Evolutionary conservation across 257 asterid genomes (phyloP).

Genomic region (Nicotiana knightiana): DNA sequence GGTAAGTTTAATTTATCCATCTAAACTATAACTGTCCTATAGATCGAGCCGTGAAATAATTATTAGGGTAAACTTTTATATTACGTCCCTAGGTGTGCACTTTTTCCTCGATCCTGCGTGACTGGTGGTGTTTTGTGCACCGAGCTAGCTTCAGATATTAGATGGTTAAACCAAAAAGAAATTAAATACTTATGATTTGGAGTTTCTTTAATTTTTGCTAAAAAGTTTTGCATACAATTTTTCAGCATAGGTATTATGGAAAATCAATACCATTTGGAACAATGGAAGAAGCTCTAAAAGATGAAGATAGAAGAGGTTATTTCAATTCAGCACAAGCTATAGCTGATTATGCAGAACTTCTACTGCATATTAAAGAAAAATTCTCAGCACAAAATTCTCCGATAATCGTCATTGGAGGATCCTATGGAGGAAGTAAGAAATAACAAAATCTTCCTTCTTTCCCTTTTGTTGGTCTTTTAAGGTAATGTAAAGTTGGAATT

Average conservation of each 20-base stretch:
- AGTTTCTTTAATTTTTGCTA: not conserved
- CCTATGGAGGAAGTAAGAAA: constrained; percentile 76
- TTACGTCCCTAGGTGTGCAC: too few species aligned
- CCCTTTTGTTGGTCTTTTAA: not conserved
- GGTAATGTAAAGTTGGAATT: not conserved
- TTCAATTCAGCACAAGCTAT: constrained; percentile 77
- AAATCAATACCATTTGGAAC: constrained; percentile 53
- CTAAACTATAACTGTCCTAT: too few species aligned
- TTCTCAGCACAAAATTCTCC: constrained; percentile 53
- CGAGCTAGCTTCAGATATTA: too few species aligned
- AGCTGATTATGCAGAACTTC: constrained; percentile 70
- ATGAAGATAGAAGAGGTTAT: constrained; percentile 48
- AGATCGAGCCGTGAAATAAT: too few species aligned
- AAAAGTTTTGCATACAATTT: not conserved
- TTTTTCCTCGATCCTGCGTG: too few species aligned
- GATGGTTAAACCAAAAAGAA: too few species aligned
- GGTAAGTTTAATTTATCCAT: constrained; percentile 25
- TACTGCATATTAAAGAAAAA: constrained; percentile 40
- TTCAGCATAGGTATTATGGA: constrained; percentile 74
- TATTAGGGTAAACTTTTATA: too few species aligned
- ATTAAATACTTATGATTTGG: not conserved
- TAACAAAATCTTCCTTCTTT: not conserved
- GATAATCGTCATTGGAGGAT: constrained; percentile 64
- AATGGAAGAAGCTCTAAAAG: constrained; percentile 35
- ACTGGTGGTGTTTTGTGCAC: too few species aligned